phyloP scores from a whole-genome alignment of 495 filamentous ascomycete genomes.

The Hyphodiscus hymeniophilus region DNA sequence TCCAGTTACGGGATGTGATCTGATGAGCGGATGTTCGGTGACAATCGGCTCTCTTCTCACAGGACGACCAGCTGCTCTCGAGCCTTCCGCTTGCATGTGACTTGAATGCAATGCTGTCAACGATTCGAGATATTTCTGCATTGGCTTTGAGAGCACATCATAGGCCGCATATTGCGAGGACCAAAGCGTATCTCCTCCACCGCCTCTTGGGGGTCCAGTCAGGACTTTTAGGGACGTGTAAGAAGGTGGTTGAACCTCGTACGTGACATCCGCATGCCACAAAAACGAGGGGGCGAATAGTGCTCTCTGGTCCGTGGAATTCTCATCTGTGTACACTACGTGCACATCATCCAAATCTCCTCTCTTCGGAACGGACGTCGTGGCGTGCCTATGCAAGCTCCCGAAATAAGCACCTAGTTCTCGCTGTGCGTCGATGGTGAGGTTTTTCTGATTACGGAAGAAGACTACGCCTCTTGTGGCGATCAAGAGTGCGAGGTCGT shows the following conservation, averaged over 20 bases:
- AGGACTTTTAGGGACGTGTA: conserved; percentile 67
- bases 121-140: conserved; percentile 64
- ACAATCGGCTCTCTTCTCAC: conserved; percentile 60
- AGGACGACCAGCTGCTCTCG: conserved; percentile 48
- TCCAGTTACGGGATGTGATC: conserved; percentile 49
- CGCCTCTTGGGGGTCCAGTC: conserved; percentile 55
- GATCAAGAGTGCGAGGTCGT: conserved; percentile 66
- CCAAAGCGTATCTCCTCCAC: conserved; percentile 73
- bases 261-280: conserved; percentile 62
- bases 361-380: conserved; percentile 49
- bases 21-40: conserved; percentile 62
- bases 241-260: conserved; percentile 70
- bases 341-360: conserved; percentile 60
- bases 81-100: conserved; percentile 60
- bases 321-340: conserved; percentile 57
- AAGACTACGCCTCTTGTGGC: conserved; percentile 66
- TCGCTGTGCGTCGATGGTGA: conserved; percentile 51
- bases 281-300: conserved; percentile 45
- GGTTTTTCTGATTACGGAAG: conserved; percentile 62
- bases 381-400: conserved; percentile 56
- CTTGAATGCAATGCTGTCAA: conserved; percentile 66
- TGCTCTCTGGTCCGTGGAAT: conserved; percentile 52
- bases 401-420: conserved; percentile 58
- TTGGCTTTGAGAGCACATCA: conserved; percentile 54
- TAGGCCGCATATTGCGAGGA: conserved; percentile 68